These are phyloP conservation scores for Gnomoniopsis sp. DNA, from an alignment of 2,329 filamentous ascomycete species.

Conservation along the genomic window DNA sequence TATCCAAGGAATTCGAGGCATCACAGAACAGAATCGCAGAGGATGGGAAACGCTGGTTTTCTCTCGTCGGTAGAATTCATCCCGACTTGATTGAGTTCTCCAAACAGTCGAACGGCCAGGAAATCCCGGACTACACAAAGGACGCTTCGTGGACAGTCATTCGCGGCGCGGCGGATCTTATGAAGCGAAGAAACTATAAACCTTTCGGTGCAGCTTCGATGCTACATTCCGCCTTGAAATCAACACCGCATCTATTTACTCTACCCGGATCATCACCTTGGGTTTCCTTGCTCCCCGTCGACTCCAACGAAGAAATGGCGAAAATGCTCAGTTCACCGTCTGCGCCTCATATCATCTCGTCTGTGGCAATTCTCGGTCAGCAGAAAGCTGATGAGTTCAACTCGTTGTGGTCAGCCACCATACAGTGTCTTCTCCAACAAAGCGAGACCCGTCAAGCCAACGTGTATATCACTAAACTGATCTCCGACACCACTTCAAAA, in stretches of 20 bases:
- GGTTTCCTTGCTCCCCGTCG: constrained; percentile 40
- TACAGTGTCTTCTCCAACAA: constrained; percentile 36
- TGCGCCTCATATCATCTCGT: constrained; percentile 60
- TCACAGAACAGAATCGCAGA: constrained; percentile 69
- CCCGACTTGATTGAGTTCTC: constrained; percentile 19
- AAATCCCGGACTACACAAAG: constrained; percentile 27
- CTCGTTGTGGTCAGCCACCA: constrained; percentile 42
- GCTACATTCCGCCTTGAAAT: constrained; percentile 37
- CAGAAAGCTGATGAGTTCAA: constrained; percentile 35
- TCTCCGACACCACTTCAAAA: constrained; percentile 41
- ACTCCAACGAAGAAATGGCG: constrained; percentile 54
- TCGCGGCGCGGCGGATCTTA: constrained; percentile 34
- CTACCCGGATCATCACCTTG: constrained; percentile 31
- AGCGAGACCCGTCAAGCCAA: constrained; percentile 27
- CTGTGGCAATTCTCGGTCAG: constrained; percentile 55
- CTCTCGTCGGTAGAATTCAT: constrained; percentile 48
- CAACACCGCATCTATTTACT: constrained; percentile 40
- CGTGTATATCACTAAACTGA: constrained; percentile 39
- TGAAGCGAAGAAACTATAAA: constrained; percentile 52
- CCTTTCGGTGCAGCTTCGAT: constrained; percentile 52
- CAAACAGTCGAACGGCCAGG: constrained; percentile 13
- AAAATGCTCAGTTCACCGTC: constrained; percentile 67
- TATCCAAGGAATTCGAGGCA: constrained; percentile 70
- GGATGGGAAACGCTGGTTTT: constrained; percentile 66
- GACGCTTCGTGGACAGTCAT: constrained; percentile 32